Evolutionary conservation across 2,329 filamentous ascomycete species (phyloP), one percentile per base, ranked within the genome.

Genomic region (Colletotrichum chrysophilum): DNA sequence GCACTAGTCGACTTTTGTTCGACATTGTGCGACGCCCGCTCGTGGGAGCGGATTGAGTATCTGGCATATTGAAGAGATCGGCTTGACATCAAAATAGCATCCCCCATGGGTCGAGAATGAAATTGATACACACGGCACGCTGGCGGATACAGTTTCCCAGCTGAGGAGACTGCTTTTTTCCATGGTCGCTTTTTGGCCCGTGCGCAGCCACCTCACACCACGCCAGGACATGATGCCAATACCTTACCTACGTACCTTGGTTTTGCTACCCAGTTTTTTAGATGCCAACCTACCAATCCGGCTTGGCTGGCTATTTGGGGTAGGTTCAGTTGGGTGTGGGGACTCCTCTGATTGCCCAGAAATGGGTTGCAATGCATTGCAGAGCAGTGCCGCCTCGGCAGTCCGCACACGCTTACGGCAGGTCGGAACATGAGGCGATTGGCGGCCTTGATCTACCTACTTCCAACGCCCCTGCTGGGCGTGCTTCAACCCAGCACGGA

Each of bases 381-480:
- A 66, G 7, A 32, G 67, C 24, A 43, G 43, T 65, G 28, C 61
- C 72, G 68, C n/a, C 26, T 38, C 68, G 72, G 72, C 72, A 72
- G 21, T 71, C 21, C 30, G 66, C 61, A 34, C 68, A 66, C 55
- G 36, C 61, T 71, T 75, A 61, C 72, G 72, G 52, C 55, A 72
- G 61, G 52, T 75, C 62, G 73, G 60, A 34, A 71, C 48, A 58
- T 38, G 60, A 30, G 26, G 58, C 60, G n/a, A 58, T 58, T 71
- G 58, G 71, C 34, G 66, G 58, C 43, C 58, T 56, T 62, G n/a
- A 28, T 61, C 28, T 34, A 34, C 32, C 32, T 38, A 16, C 7
- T 38, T 16, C 14, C 14, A 38, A 16, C 34, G 13, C 26, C 38
- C 28, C 24, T 38, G 26, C n/a, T 36, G 58, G 66, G 38, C n/a